A percentile compares a stretch with the other conserved stretches of the same genome.
phyloP scores from a whole-genome alignment of 2,329 filamentous ascomycete species.

The Coleophoma cylindrospora region DNA sequence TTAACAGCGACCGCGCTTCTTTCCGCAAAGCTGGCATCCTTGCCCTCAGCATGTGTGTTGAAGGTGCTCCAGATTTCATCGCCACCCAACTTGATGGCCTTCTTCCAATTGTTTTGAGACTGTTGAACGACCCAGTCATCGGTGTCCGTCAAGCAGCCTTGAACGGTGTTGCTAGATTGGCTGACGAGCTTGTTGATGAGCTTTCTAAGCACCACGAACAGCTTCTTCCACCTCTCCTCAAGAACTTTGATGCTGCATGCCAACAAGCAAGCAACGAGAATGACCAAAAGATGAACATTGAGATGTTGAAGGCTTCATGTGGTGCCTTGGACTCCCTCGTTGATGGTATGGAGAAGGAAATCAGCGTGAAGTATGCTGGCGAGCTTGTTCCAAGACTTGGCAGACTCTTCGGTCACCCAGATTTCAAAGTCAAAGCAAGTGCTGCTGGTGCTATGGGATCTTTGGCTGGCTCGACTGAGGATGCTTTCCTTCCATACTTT shows the following conservation, averaged over 20 bases:
- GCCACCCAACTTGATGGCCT: conserved; percentile 85
- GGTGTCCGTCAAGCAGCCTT: conserved; percentile 84
- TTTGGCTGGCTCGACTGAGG: conserved; percentile 79
- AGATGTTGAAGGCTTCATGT: conserved; percentile 85
- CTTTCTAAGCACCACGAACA: conserved; percentile 79
- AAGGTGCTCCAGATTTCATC: conserved; percentile 96
- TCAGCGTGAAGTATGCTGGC: conserved; percentile 76
- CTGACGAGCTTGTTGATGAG: conserved; percentile 90
- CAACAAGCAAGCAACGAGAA: conserved; percentile 57
- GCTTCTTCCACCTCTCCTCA: conserved; percentile 78
- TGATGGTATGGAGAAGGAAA: conserved; percentile 74
- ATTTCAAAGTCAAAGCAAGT: conserved; percentile 84
- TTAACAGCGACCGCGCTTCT: conserved; percentile 67
- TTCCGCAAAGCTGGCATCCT: conserved; percentile 88
- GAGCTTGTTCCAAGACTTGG: conserved; percentile 83
- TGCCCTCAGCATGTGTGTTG: conserved; percentile 87
- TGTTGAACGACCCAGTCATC: conserved; percentile 79
- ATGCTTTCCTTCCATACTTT: conserved; percentile 87
- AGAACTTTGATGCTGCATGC: conserved; percentile 82
- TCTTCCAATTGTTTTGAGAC: conserved; percentile 75
- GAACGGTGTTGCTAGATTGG: conserved; percentile 81
- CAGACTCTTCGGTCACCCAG: conserved; percentile 75
- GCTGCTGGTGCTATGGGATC: conserved; percentile 87
- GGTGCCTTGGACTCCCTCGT: conserved; percentile 88
- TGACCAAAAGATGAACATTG: conserved; percentile 68